phyloP scores from a whole-genome alignment of 257 asterid genomes.

The Paulownia fortunei region DNA sequence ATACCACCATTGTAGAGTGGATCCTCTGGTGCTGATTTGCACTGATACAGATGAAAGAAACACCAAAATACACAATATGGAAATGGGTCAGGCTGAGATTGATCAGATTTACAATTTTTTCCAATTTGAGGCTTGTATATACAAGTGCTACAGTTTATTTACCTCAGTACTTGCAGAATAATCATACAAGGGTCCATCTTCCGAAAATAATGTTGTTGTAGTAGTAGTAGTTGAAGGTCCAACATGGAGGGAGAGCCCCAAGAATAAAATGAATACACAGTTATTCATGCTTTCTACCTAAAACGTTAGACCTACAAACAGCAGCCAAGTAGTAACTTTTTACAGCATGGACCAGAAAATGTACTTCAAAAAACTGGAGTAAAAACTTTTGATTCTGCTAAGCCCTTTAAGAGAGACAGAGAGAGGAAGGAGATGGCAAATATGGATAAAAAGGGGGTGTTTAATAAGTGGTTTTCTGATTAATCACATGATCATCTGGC shows the following conservation, averaged over 20 bases:
- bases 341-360: not conserved
- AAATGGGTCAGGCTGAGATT: not conserved
- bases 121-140: not conserved
- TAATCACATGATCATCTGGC: not conserved
- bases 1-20: slow-evolving; percentile 73
- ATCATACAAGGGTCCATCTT: slow-evolving; percentile 36
- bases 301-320: not conserved
- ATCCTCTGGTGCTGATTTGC: slow-evolving; percentile 54
- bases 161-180: slow-evolving; percentile 50
- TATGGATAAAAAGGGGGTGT: not conserved
- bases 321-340: not conserved
- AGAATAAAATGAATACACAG: slow-evolving; percentile 3
- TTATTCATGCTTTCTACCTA: slow-evolving; percentile 27
- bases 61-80: not conserved
- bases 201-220: not conserved
- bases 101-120: not conserved
- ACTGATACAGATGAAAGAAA: slow-evolving; percentile 40
- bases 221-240: slow-evolving; percentile 18
- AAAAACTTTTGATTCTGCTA: slow-evolving; percentile 16
- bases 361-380: not conserved
- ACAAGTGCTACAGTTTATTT: not conserved
- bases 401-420: not conserved
- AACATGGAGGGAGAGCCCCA: slow-evolving; percentile 14
- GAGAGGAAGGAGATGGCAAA: not conserved
- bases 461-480: not conserved